phyloP scores from a whole-genome alignment of 345 rosid species.

The Salix brachista region DNA sequence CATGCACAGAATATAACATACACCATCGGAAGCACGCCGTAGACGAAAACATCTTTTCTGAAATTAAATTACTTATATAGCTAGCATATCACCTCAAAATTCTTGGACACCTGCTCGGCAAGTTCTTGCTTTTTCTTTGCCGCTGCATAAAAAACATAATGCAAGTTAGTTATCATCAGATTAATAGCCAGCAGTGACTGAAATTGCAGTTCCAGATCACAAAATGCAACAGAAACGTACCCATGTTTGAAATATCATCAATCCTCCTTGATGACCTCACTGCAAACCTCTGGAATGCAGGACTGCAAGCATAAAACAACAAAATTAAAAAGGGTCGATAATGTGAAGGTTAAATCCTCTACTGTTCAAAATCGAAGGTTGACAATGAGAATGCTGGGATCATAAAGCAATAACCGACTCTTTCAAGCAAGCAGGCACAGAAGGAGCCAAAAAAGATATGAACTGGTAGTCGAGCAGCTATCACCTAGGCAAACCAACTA shows the following conservation, averaged over 20 bases:
- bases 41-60: neutral
- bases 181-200: neutral
- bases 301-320: slow-evolving; percentile 35
- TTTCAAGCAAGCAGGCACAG: neutral
- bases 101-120: slow-evolving; percentile 51
- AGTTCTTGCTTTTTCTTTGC: slow-evolving; percentile 49
- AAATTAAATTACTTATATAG: neutral
- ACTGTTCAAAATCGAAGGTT: neutral
- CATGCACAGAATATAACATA: neutral
- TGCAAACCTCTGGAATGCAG: slow-evolving; percentile 83
- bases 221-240: slow-evolving; percentile 21
- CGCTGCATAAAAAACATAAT: slow-evolving; percentile 30
- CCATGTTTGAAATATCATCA: slow-evolving; percentile 55
- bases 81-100: slow-evolving; percentile 33
- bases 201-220: neutral
- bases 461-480: neutral
- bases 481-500: neutral
- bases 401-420: neutral
- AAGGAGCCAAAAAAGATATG: neutral
- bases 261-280: slow-evolving; percentile 72
- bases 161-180: too few species aligned
- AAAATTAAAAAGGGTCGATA: neutral
- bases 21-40: neutral
- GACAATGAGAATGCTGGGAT: neutral
- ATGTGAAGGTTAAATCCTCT: neutral